Evolutionary conservation across 805 yeast genomes (phyloP), one percentile per base, ranked within the genome.

Genomic region (Zygotorulaspora sp.): DNA sequence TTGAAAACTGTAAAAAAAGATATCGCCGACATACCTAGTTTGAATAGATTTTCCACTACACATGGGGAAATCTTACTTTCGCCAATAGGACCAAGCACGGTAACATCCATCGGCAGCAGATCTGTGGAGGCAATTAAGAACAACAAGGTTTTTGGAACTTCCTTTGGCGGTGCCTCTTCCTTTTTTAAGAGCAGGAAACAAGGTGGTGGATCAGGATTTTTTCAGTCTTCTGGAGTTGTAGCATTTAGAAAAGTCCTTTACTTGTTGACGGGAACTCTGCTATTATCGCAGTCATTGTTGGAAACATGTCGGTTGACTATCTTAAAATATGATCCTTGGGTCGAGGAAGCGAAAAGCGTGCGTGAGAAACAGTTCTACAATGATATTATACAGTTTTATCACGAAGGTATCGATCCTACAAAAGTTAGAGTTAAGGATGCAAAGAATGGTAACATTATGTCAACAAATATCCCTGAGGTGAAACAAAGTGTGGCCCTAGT

Each of bases 241-340:
- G 48, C 66, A 10, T 43, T 57, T 9, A 57, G 61, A 11, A 62
- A 62, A 23, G 43, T 54, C 2, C 38, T 57, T 5, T 70, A 67
- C 32, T 41, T 63, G 1, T 24, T 64, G 0, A 47, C 63, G 1
- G 85, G 85, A 6, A 44, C 74, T 0, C 61, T 66, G 13, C 47
- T 76, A 11, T 52, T 78, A n/a, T 71, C 74, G 44, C 71, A 73
- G 37, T 66, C 83, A 2, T 72, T 78, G 2, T 53, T 80, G 23
- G 90, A 82, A 50, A 47, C 69, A 5, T 65, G 75, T 11, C 64
- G 89, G 37, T 48, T 79, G 26, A 50, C 48, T 6, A 19, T 67
- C 33, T 36, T 68, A 10, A 67, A 67, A 28, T 67, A 65, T 43
- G 89, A 82, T 52, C 89, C 89, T 7, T 82, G 89, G 89, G 68